These are phyloP conservation scores for Coix lacrymajobi DNA, from an alignment of 176 grass and related monocot species.

Conservation along the genomic window DNA sequence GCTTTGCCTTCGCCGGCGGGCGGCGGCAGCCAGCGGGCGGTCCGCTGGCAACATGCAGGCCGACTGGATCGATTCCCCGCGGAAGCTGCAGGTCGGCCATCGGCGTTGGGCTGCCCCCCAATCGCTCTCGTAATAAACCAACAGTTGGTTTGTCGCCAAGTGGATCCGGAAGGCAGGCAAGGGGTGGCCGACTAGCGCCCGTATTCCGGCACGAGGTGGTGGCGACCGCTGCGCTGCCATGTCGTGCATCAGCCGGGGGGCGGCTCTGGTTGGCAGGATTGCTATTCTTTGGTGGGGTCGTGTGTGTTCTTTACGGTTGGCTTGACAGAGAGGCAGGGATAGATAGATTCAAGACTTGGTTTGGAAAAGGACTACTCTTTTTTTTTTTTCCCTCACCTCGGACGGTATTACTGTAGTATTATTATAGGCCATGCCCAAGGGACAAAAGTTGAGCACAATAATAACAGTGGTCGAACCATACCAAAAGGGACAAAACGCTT, in stretches of 20 bases:
- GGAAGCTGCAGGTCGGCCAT: not conserved
- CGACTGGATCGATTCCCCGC: not conserved
- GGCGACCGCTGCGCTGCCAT: not conserved
- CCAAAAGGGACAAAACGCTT: too few species aligned
- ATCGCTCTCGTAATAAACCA: not conserved
- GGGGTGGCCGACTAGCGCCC: not conserved
- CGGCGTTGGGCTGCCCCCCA: not conserved
- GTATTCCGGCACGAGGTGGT: not conserved
- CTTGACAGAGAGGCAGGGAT: too few species aligned
- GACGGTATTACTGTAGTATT: too few species aligned
- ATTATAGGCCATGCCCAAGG: too few species aligned
- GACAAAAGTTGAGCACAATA: too few species aligned
- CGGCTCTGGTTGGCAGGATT: not conserved
- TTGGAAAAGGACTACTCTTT: too few species aligned
- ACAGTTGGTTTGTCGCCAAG: not conserved
- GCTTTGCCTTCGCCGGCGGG: not conserved
- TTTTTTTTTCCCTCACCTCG: too few species aligned
- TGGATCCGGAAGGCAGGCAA: not conserved
- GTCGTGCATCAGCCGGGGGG: not conserved
- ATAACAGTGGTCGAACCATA: too few species aligned
- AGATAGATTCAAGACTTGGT: too few species aligned
- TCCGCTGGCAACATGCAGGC: too few species aligned
- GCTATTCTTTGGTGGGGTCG: not conserved
- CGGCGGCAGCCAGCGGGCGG: not conserved
- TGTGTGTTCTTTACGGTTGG: not conserved